Conservation (phyloP, 257 asterid species). For the Nicotiana benthamiana region DNA sequence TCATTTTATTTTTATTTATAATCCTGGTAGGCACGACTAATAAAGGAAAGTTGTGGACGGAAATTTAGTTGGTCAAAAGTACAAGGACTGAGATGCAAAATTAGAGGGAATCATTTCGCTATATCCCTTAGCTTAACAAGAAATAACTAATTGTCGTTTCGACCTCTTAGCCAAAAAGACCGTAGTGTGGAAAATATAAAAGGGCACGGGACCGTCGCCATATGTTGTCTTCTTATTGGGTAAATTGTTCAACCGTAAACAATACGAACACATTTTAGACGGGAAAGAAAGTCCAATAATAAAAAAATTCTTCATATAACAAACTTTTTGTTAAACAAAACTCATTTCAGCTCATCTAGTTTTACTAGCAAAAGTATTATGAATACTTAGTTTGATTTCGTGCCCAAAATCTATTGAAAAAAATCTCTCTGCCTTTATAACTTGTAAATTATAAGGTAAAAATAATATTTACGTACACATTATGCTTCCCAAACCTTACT, state of each 20-base stretch:
- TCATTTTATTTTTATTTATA: neutral
- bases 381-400: no score
- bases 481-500: fast-evolving
- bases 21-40: neutral
- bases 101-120: neutral
- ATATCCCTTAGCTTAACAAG: neutral
- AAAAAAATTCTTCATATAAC: neutral
- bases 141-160: neutral
- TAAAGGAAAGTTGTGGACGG: neutral
- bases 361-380: no score
- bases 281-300: neutral
- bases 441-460: no score
- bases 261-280: neutral
- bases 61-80: neutral
- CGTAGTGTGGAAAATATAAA: neutral
- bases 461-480: no score
- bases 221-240: neutral
- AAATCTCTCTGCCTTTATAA: no score
- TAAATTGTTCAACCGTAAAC: neutral
- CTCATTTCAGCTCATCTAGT: no score
- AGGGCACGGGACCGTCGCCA: neutral
- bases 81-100: neutral
- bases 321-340: neutral
- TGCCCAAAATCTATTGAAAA: no score
- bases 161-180: neutral